These are phyloP conservation scores for Pseudopyricularia cyperi DNA, from an alignment of 2,329 filamentous ascomycete species.

Conservation along the genomic window DNA sequence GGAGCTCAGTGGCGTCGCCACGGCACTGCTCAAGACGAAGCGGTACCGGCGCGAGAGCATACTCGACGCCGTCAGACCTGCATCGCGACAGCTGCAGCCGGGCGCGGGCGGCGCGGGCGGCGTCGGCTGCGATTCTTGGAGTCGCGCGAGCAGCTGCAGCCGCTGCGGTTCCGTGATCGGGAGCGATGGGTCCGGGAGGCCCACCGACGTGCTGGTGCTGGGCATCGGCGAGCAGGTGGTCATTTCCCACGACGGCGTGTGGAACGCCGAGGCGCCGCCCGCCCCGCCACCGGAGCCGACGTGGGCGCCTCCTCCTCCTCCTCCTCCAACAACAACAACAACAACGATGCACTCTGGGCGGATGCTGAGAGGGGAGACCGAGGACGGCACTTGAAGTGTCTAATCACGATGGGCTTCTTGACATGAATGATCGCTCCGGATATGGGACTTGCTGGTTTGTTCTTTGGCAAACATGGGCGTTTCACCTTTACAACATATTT, in stretches of 20 bases:
- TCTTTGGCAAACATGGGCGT: no score
- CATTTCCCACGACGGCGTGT: conserved; percentile 25
- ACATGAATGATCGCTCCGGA: no score
- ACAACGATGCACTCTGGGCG: background rate
- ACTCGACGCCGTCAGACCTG: conserved; percentile 6
- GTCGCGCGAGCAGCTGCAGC: conserved; percentile 1
- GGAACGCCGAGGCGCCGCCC: conserved; percentile 7
- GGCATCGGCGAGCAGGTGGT: conserved; percentile 27
- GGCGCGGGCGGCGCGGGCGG: background rate
- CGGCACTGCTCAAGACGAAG: conserved; percentile 32
- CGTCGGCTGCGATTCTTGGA: background rate
- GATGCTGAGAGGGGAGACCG: background rate
- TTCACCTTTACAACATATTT: background rate
- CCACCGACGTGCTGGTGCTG: conserved; percentile 28
- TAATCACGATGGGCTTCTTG: background rate
- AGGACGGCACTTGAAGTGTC: background rate
- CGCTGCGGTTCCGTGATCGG: background rate
- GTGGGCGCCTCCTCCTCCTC: background rate
- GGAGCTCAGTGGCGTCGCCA: conserved; percentile 36
- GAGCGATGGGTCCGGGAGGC: conserved; percentile 5
- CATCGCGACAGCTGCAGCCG: conserved; percentile 5
- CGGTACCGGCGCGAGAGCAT: conserved; percentile 32
- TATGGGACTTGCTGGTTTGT: background rate
- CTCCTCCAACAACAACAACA: no score
- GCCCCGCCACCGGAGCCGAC: background rate